These are phyloP conservation scores for Claviceps citrina DNA, from an alignment of 2,329 filamentous ascomycete species.

Conservation along the genomic window DNA sequence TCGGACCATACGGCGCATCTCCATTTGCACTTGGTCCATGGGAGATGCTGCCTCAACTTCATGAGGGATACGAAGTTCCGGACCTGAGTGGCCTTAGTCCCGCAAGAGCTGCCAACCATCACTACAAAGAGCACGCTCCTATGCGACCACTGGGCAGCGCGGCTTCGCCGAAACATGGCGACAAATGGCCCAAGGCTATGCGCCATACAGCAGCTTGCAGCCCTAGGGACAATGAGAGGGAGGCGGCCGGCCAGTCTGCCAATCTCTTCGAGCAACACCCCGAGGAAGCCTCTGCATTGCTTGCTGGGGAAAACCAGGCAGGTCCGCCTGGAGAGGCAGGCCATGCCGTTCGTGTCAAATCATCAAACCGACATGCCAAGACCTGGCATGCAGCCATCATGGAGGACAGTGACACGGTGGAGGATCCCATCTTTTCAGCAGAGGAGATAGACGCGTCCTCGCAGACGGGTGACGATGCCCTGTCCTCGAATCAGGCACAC, in stretches of 20 bases:
- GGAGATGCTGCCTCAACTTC: constrained; percentile 6
- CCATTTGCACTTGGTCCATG: constrained; percentile 9
- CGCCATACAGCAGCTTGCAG: not conserved
- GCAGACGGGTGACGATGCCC: constrained; percentile 5
- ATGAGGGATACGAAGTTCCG: constrained; percentile 19
- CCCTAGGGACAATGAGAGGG: not conserved
- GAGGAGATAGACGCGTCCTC: constrained; percentile 2
- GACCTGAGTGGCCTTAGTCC: constrained; percentile 16
- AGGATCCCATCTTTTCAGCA: constrained; percentile 4
- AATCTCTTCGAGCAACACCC: constrained; percentile 6
- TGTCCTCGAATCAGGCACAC: constrained; percentile 1
- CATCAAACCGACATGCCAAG: not conserved
- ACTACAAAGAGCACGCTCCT: constrained; percentile 9
- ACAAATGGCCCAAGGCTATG: constrained; percentile 1
- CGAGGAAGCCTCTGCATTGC: constrained; percentile 2
- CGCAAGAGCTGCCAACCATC: constrained; percentile 18
- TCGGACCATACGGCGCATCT: constrained; percentile 9
- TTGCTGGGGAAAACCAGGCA: not conserved
- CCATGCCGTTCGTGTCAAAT: not conserved
- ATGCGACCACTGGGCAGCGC: not conserved
- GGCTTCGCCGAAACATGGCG: constrained; percentile 3
- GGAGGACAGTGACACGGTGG: constrained; percentile 6
- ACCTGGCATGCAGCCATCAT: not conserved
- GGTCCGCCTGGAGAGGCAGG: not conserved
- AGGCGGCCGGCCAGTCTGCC: constrained; percentile 1